These are phyloP conservation scores for Vicia villosa DNA, from an alignment of 306 rosid genomes.

Conservation along the genomic window DNA sequence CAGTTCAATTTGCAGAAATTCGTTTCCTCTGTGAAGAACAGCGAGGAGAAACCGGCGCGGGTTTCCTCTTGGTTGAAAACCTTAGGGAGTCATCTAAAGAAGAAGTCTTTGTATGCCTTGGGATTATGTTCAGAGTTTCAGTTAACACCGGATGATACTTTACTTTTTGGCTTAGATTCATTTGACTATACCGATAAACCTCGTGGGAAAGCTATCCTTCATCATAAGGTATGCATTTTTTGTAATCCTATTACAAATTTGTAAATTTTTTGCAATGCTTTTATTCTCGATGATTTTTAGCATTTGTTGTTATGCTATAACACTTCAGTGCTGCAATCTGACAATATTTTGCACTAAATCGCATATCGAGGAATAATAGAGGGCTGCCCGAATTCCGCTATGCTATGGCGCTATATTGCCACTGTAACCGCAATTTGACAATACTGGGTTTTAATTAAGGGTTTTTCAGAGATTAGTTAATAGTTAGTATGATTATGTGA, in stretches of 20 bases:
- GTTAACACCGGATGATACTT: constrained; percentile 62
- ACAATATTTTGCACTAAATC: too few species aligned
- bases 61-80: constrained; percentile 54
- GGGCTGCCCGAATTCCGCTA: too few species aligned
- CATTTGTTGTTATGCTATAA: too few species aligned
- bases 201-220: constrained; percentile 65
- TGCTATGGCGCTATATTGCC: too few species aligned
- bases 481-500: neutral
- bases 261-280: too few species aligned
- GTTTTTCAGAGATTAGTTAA: neutral
- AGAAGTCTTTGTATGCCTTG: constrained; percentile 73
- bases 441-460: neutral
- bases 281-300: too few species aligned
- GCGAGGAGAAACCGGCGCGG: constrained; percentile 43
- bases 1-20: constrained; percentile 90
- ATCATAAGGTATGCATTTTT: constrained; percentile 64
- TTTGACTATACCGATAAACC: constrained; percentile 48
- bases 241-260: too few species aligned
- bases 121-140: constrained; percentile 70
- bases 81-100: constrained; percentile 51
- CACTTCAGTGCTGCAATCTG: too few species aligned
- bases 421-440: too few species aligned
- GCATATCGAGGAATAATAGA: too few species aligned
- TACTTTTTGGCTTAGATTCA: constrained; percentile 66
- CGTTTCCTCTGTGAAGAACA: constrained; percentile 50